Conservation (phyloP, 2,329 filamentous ascomycete genomes). For the Penicillium fuscoglaucum region DNA sequence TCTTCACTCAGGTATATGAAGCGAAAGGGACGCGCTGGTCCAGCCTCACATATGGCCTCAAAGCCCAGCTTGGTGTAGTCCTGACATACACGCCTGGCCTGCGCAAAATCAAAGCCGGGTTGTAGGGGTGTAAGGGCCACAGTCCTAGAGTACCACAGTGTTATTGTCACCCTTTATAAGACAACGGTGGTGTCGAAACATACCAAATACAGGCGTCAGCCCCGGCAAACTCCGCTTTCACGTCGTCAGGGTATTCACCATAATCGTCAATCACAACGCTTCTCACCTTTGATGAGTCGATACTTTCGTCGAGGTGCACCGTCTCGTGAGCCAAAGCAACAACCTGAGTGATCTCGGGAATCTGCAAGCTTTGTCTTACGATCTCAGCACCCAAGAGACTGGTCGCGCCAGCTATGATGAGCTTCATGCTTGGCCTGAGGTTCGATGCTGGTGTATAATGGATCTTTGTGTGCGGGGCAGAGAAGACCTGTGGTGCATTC, state of each 20-base stretch:
- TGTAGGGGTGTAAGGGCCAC: constrained; percentile 29
- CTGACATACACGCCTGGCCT: constrained; percentile 45
- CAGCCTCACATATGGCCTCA: constrained; percentile 38
- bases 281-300: constrained; percentile 30
- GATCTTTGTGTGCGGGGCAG: background rate
- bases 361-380: constrained; percentile 35
- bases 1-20: constrained; percentile 55
- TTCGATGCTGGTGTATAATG: background rate
- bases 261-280: constrained; percentile 36
- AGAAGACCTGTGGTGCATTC: background rate
- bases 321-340: constrained; percentile 11
- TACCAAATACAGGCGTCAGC: constrained; percentile 44
- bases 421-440: constrained; percentile 31
- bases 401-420: constrained; percentile 38
- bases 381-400: constrained; percentile 40
- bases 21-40: constrained; percentile 38
- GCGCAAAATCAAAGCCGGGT: constrained; percentile 36
- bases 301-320: background rate
- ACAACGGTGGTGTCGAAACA: background rate
- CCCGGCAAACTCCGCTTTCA: constrained; percentile 32
- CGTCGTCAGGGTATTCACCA: constrained; percentile 33
- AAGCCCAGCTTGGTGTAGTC: constrained; percentile 40
- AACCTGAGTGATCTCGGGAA: constrained; percentile 15
- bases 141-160: constrained; percentile 2
- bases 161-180: background rate